A percentile compares a stretch with the other conserved stretches of the same genome.
These are phyloP conservation scores for Quillaja saponaria DNA, from an alignment of 306 rosid species.

Conservation along the genomic window DNA sequence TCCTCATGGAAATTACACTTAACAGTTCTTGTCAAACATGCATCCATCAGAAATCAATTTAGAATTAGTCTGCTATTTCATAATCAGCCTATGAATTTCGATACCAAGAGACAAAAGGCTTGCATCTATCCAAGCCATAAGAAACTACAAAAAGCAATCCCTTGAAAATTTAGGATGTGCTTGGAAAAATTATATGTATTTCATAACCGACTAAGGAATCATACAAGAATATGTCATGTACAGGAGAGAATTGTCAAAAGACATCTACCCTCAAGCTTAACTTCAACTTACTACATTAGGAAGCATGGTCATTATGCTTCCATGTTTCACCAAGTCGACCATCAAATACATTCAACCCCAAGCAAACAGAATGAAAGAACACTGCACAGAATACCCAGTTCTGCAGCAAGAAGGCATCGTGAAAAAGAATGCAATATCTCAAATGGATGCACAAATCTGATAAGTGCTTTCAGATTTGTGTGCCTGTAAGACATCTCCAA, in stretches of 20 bases:
- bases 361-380: constrained; percentile 45
- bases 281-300: constrained; percentile 33
- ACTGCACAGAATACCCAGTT: constrained; percentile 49
- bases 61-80: no score
- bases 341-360: constrained; percentile 49
- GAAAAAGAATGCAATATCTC: constrained; percentile 22
- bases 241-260: constrained; percentile 45
- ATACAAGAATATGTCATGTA: constrained; percentile 47
- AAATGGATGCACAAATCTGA: constrained; percentile 29
- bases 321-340: constrained; percentile 49
- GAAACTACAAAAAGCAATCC: no score
- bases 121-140: no score
- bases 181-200: no score
- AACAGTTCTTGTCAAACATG: no score
- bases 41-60: no score
- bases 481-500: constrained; percentile 75
- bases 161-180: no score
- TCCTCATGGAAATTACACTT: no score
- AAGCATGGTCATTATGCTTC: constrained; percentile 36
- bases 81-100: no score
- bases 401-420: constrained; percentile 45
- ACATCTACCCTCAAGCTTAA: constrained; percentile 34
- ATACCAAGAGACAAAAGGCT: no score
- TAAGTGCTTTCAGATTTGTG: constrained; percentile 54
- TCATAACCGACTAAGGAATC: not conserved